These are phyloP conservation scores for Nicotiana rustica DNA, from an alignment of 305 asterid genomes.

Conservation along the genomic window DNA sequence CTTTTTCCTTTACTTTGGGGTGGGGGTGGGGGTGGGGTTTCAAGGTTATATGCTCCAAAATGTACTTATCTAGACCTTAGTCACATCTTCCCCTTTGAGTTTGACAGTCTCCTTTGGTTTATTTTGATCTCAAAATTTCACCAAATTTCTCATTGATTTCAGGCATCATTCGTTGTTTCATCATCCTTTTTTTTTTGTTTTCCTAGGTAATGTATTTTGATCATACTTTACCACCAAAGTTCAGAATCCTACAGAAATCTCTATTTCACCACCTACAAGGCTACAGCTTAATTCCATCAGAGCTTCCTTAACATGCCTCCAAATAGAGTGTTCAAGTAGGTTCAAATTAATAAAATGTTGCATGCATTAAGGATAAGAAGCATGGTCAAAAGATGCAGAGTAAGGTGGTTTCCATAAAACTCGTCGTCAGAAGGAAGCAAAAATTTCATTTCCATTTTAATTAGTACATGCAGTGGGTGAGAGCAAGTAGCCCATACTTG, in stretches of 20 bases:
- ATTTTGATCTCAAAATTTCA: background rate
- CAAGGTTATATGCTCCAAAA: background rate
- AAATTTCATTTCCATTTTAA: background rate
- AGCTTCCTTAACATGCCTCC: background rate
- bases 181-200: background rate
- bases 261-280: background rate
- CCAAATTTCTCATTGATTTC: background rate
- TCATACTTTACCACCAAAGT: background rate
- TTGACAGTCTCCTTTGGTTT: background rate
- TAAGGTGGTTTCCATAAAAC: background rate
- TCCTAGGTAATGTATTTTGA: background rate
- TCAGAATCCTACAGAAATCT: background rate
- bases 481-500: constrained; percentile 22
- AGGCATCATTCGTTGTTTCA: background rate
- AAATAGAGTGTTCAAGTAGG: background rate
- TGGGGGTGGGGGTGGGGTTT: background rate
- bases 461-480: background rate
- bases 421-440: background rate
- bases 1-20: background rate
- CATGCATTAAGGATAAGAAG: background rate
- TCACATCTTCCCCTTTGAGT: background rate
- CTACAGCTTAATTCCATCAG: background rate
- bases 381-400: background rate
- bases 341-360: background rate
- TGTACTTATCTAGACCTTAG: no score